A percentile compares a stretch with the other conserved stretches of the same genome.
phyloP scores from a whole-genome alignment of 2,329 filamentous ascomycete genomes.

The Endothia cerciana region DNA sequence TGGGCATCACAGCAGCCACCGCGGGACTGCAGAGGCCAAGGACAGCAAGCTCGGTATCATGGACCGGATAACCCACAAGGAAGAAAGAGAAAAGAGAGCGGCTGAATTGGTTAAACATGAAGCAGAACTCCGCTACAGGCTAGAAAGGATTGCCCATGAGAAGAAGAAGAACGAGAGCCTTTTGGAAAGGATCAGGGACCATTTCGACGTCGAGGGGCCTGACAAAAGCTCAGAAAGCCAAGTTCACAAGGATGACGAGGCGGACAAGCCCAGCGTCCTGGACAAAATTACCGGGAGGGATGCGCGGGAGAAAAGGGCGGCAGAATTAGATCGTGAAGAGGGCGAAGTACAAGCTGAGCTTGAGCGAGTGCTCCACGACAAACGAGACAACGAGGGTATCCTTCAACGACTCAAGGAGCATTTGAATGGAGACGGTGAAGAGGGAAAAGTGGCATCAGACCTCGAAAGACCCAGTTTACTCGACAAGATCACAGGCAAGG shows the following conservation, averaged over 20 bases:
- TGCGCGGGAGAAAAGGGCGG: constrained; percentile 5
- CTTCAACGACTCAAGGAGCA: constrained; percentile 20
- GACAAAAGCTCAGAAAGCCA: constrained; percentile 9
- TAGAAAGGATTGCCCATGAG: constrained; percentile 18
- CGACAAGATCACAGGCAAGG: constrained; percentile 25
- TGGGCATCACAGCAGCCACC: constrained; percentile 9
- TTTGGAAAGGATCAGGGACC: constrained; percentile 22
- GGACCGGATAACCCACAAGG: constrained; percentile 20
- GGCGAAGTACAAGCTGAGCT: constrained; percentile 20
- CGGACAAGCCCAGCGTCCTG: constrained; percentile 18
- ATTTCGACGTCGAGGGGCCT: background rate
- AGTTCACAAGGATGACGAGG: background rate
- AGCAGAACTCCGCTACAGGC: constrained; percentile 15
- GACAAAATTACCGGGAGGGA: constrained; percentile 26
- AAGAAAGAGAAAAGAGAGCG: constrained; percentile 23
- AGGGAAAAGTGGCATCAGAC: background rate
- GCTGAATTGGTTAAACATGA: constrained; percentile 18
- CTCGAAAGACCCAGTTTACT: constrained; percentile 22
- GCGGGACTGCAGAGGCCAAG: background rate
- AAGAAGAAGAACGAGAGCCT: constrained; percentile 27
- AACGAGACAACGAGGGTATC: constrained; percentile 26
- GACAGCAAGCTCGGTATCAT: constrained; percentile 19
- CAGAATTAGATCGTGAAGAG: constrained; percentile 21
- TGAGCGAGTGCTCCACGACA: constrained; percentile 19
- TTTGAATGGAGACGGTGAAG: constrained; percentile 11